Percentiles rank a stretch among this genome's conserved stretches.
Conservation (phyloP, 2,329 filamentous ascomycete genomes). For the Achaetomium macrosporum region DNA sequence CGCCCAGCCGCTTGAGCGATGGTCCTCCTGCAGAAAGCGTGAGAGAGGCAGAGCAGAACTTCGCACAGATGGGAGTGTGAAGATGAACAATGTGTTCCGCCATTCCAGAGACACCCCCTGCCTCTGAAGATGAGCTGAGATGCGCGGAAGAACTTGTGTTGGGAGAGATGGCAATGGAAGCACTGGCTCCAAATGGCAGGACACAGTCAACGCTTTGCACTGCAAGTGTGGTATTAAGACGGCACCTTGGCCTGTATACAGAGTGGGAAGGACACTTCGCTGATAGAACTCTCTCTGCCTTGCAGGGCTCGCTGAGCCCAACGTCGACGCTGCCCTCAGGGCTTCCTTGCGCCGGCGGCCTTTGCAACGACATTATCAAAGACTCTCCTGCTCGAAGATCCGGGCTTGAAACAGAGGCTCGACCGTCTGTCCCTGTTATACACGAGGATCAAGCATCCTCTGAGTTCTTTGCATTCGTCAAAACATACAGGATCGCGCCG, state of each 20-base stretch:
- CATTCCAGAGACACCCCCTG: too few relatives aligned
- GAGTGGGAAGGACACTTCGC: too few relatives aligned
- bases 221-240: too few relatives aligned
- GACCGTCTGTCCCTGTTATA: not conserved
- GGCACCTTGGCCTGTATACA: too few relatives aligned
- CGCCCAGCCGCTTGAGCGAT: conserved; percentile 50
- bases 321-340: too few relatives aligned
- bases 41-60: not conserved
- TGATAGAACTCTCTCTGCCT: not conserved
- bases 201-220: not conserved
- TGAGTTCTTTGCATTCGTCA: not conserved
- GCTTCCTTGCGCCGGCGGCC: too few relatives aligned
- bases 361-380: too few relatives aligned
- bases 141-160: not conserved
- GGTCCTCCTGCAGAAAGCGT: not conserved
- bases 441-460: not conserved
- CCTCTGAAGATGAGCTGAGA: not conserved
- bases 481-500: too few relatives aligned
- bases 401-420: too few relatives aligned
- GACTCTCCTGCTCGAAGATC: too few relatives aligned
- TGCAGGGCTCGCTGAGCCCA: too few relatives aligned
- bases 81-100: too few relatives aligned
- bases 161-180: not conserved
- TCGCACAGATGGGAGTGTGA: not conserved
- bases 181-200: not conserved